Evolutionary conservation across 805 yeast species (phyloP), one percentile per base, ranked within the genome.

Genomic region (Nematodospora valgi): DNA sequence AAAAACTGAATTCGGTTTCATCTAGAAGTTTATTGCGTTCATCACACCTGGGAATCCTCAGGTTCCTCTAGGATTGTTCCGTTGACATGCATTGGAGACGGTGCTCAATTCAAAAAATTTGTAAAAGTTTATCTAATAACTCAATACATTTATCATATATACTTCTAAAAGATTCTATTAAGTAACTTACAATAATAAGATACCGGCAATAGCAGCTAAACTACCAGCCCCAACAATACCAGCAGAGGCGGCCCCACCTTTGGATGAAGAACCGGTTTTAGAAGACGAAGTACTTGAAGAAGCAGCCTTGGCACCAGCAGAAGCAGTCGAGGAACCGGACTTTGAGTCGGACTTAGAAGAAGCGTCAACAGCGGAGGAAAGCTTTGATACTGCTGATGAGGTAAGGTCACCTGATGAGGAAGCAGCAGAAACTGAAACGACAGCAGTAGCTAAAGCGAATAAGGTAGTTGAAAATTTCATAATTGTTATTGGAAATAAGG

Each of bases 171-270:
- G n/a, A n/a, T n/a, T n/a, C n/a, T n/a, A n/a, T 16, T 23, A 23
- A 18, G 12, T 12, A 11, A 20, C 36, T 43, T 52, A 56, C 38
- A 56, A 44, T 43, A 56, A 53, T 33, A 54, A 41, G 30, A 46
- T 31, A 36, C 58, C 61, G 30, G 55, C 58, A 22, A 49, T 37
- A 27, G 51, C 58, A 39, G 51, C 57, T 27, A 52, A 42, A 28
- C 51, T 47, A 36, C 51, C 51, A 24, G 48, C 48, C 30, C 52
- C 59, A 30, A 21, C 27, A 23, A 28, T 23, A 25, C 34, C 39
- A 32, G 32, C 34, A 9, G 26, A 19, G 28, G 30, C 38, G 24
- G 30, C 32, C 25, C 30, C 39, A 30, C 36, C 36, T 13, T 24
- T 27, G 24, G 30, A 35, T 22, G 37, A 27, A 3, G 41, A 27